These are phyloP conservation scores for Thermomucor indicae-seudaticae DNA, from an alignment of 371 early-diverging fungal species.

Conservation along the genomic window DNA sequence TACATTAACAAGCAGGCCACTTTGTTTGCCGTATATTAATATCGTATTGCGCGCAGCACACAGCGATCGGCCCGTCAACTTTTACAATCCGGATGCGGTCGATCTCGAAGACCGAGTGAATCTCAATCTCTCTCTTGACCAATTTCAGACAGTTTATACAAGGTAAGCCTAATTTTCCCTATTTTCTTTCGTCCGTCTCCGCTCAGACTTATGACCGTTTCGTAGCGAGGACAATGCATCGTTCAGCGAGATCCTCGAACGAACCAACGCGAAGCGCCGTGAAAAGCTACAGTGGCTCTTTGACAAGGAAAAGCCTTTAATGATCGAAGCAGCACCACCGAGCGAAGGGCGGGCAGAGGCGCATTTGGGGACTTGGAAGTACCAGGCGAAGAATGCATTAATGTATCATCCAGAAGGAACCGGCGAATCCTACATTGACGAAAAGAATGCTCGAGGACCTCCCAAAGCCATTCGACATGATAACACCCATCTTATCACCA, in stretches of 20 bases:
- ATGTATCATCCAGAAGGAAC: constrained; percentile 64
- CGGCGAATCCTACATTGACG: constrained; percentile 28
- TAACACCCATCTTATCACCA: constrained; percentile 44
- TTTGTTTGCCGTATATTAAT: no score
- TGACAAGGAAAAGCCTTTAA: constrained; percentile 51
- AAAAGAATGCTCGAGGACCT: constrained; percentile 34
- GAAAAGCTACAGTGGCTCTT: constrained; percentile 70
- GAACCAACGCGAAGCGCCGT: constrained; percentile 52
- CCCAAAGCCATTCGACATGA: constrained; percentile 52
- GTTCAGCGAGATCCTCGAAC: constrained; percentile 64
- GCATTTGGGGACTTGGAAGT: no score
- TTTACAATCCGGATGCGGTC: constrained; percentile 24
- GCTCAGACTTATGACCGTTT: not conserved
- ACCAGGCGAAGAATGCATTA: constrained; percentile 56
- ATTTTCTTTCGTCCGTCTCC: not conserved
- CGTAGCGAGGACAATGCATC: constrained; percentile 82
- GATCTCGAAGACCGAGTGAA: constrained; percentile 37
- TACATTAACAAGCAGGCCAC: no score
- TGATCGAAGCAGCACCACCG: constrained; percentile 7
- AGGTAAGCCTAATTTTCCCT: constrained; percentile 21
- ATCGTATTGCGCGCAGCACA: no score
- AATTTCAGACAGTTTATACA: constrained; percentile 75
- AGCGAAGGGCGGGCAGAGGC: no score
- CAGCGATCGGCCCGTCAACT: constrained; percentile 27
- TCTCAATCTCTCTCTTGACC: constrained; percentile 47